Evolutionary conservation across 805 yeast species (phyloP), one percentile per base, ranked within the genome.

Genomic region (Yamadazyma olivae): DNA sequence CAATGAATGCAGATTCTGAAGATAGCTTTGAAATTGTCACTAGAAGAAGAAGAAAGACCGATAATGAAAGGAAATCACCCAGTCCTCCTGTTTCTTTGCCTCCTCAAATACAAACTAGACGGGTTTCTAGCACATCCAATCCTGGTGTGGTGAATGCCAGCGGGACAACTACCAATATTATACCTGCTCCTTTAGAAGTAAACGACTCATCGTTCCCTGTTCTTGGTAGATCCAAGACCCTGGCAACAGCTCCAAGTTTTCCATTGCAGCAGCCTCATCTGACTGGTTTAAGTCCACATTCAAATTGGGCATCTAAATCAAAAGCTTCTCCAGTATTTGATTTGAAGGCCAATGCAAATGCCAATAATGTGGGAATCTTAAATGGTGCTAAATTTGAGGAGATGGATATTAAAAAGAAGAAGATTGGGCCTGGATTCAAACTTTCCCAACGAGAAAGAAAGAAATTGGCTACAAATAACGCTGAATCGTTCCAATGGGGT

Each of bases 361-460:
- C 24, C 12, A 21, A 8, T 12, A 17, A 16, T 12, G 12, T 12
- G 8, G 12, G 24, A 8, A 21, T 9, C 17, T n/a, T 13, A 25
- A n/a, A 7, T n/a, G 14, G 28, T n/a, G 12, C 28, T 7, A 25
- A 25, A 25, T 15, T 19, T 17, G 26, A 14, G 5, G 34, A 22
- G 20, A 23, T 20, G 12, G 40, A 17, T 36, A 43, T 15, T 40
- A 38, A 44, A 14, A 44, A 48, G 19, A 32, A 38, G 15, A 59
- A 57, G 35, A 49, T 70, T 15, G 59, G 60, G 2, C 63, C 71
- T 0, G 55, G 62, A 15, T 51, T 58, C 21, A 71, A 73, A 41
- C 48, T 75, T 12, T 79, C 86, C 1, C 86, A 81, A 44, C 77
- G 77, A 48, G 84, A 79, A 44, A 55, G 85, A 27, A 75, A 72